A percentile compares a stretch with the other conserved stretches of the same genome.
phyloP scores from a whole-genome alignment of 2,329 filamentous ascomycete genomes.

The Apiospora saccharicola region DNA sequence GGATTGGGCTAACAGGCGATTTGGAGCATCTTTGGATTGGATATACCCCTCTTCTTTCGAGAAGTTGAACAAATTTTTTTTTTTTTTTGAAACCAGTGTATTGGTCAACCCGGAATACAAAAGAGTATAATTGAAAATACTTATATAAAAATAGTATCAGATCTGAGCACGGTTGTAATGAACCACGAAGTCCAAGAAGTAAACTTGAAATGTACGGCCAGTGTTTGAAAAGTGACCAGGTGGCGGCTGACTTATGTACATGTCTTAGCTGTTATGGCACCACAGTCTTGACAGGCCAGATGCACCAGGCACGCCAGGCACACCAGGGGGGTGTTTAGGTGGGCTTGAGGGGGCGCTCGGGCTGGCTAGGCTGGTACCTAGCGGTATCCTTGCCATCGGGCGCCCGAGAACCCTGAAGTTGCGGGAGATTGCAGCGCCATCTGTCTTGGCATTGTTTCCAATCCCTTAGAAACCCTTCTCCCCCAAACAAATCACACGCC shows the following conservation, averaged over 20 bases:
- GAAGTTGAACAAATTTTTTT: slow-evolving; percentile 8
- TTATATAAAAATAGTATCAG: too few relatives aligned
- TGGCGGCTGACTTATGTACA: background rate
- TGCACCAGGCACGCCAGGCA: background rate
- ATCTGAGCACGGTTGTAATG: too few relatives aligned
- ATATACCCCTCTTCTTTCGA: slow-evolving; percentile 19
- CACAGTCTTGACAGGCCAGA: background rate
- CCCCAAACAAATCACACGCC: slow-evolving; percentile 10
- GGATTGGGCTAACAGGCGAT: slow-evolving; percentile 3
- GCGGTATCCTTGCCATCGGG: slow-evolving; percentile 3
- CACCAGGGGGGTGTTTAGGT: background rate
- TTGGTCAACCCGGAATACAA: background rate
- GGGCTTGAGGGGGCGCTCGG: background rate
- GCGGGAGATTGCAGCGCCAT: slow-evolving; percentile 1
- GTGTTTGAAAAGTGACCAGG: slow-evolving; percentile 11
- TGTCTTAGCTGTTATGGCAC: background rate
- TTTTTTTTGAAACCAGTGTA: background rate
- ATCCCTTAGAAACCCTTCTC: background rate
- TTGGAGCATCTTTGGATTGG: slow-evolving; percentile 22
- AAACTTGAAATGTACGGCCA: background rate
- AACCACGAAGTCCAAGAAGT: background rate
- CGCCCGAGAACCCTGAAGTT: background rate
- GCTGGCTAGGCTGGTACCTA: background rate
- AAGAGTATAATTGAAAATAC: background rate
- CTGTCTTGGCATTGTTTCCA: slow-evolving; percentile 17